A percentile compares a stretch with the other conserved stretches of the same genome.
Evolutionary conservation across 192 early-diverging fungal species (phyloP).

Genomic region (Coemansia sp.): DNA sequence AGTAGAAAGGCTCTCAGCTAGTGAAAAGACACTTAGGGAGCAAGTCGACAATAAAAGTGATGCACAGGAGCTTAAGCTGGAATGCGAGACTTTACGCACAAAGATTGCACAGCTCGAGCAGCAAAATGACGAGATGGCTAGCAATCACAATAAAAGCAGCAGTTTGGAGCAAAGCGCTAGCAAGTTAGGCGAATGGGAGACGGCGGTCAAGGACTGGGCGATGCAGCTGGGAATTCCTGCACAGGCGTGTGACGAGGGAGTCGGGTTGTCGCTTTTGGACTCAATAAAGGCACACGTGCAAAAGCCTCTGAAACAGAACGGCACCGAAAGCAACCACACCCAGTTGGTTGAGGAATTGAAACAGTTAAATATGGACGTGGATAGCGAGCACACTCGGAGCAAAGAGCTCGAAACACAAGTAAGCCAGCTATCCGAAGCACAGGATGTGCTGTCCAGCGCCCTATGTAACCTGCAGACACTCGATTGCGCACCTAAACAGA

Average conservation of each 20-base stretch:
- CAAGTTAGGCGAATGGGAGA: slow-evolving; percentile 33
- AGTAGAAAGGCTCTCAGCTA: slow-evolving; percentile 37
- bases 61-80: not conserved
- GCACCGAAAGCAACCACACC: not conserved
- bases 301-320: not conserved
- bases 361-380: slow-evolving; percentile 24
- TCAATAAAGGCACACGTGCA: slow-evolving; percentile 9
- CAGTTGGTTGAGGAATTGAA: slow-evolving; percentile 2
- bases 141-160: slow-evolving; percentile 12
- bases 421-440: slow-evolving; percentile 3
- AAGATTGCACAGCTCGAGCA: slow-evolving; percentile 14
- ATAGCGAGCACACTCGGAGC: slow-evolving; percentile 11
- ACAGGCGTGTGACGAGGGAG: slow-evolving; percentile 5
- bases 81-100: slow-evolving; percentile 2
- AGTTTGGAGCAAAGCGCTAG: not conserved
- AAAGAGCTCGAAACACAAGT: slow-evolving; percentile 12
- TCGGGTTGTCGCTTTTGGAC: slow-evolving; percentile 14
- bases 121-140: slow-evolving; percentile 19
- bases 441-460: slow-evolving; percentile 5
- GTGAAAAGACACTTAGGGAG: slow-evolving; percentile 18
- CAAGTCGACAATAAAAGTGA: slow-evolving; percentile 12
- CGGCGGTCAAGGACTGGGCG: slow-evolving; percentile 27
- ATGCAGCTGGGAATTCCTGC: slow-evolving; percentile 14
- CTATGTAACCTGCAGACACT: slow-evolving; percentile 16
- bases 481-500: slow-evolving; percentile 13